Evolutionary conservation across 1,139 yeast genomes (phyloP).

Genomic region (Suhomyces guaymorum): DNA sequence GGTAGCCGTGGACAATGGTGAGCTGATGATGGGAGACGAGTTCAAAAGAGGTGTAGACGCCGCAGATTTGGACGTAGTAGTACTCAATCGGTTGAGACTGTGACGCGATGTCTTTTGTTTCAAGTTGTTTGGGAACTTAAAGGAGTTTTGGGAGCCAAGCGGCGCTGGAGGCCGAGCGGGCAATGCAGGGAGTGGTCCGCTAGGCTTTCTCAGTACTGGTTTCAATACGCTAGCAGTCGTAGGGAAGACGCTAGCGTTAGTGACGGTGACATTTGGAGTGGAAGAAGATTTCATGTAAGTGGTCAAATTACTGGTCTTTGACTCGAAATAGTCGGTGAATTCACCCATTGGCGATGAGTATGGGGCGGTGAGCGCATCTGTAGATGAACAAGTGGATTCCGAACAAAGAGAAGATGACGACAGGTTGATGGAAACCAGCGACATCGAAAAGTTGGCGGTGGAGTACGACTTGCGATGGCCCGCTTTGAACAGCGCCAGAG

Average conservation of each 20-base stretch:
- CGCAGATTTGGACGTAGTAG: conserved; percentile 13
- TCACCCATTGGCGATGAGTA: conserved; percentile 28
- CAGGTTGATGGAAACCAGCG: conserved; percentile 27
- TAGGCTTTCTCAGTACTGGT: conserved; percentile 24
- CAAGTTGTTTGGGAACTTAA: conserved; percentile 24
- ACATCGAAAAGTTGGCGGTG: conserved; percentile 20
- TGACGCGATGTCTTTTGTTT: conserved; percentile 22
- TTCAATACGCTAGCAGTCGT: conserved; percentile 18
- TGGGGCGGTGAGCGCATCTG: conserved; percentile 32
- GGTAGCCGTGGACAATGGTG: conserved; percentile 38
- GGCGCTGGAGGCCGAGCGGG: conserved; percentile 9
- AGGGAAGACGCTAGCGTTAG: conserved; percentile 6
- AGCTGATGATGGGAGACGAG: conserved; percentile 37
- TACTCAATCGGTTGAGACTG: conserved; percentile 18
- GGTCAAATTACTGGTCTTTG: conserved; percentile 12
- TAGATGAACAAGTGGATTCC: conserved; percentile 28
- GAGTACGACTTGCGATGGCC: conserved; percentile 26
- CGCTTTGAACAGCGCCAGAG: conserved; percentile 32
- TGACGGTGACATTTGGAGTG: conserved; percentile 1
- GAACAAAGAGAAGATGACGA: conserved; percentile 31
- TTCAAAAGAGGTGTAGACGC: conserved; percentile 15
- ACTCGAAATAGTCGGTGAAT: conserved; percentile 21
- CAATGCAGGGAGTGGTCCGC: conserved; percentile 17
- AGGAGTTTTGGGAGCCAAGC: conserved; percentile 11
- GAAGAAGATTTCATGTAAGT: conserved; percentile 11